Evolutionary conservation across 495 filamentous ascomycete species (phyloP), one percentile per base, ranked within the genome.

Genomic region (Glutinoglossum americanum): DNA sequence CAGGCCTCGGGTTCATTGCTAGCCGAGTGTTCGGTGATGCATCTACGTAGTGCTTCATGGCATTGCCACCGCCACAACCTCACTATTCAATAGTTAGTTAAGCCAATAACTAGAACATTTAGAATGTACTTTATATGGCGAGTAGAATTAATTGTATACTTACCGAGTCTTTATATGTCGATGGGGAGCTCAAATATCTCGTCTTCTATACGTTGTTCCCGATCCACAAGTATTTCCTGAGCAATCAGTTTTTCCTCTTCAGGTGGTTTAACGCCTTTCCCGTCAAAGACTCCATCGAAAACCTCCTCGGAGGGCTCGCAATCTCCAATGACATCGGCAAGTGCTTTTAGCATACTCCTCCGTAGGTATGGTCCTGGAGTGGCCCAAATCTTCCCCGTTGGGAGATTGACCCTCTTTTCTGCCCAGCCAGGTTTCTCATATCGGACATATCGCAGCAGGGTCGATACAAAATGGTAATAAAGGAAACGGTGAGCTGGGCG

Each of bases 301-400:
- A 55, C 0, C 53, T 33, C 25, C 17, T 45, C 41, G 41, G 41
- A 45, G 9, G 41, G 41, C 19, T 45, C 41, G 41, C 1, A 1
- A 45, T 45, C 41, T 10, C 41, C 41, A 45, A 45, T 45, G 21
- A 45, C 41, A 45, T 45, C 9, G 41, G 41, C 41, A 3, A 45
- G 41, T 45, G 41, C n/a, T 10, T 45, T 45, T 10, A 45, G 9
- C 41, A 45, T 45, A n/a, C 41, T 54, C 15, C 11, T 54, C 28
- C 51, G 55, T 3, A 57, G 33, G 8, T 57, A 57, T 41, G 55
- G 55, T 30, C 55, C 55, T 57, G 33, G 55, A 9, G 55, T 44
- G 11, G 55, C 55, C 55, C 35, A 57, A 9, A 57, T 19, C 55
- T 23, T 45, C 9, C 41, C 41, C 1, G 41, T 45, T 23, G 41